Base-by-base conservation (phyloP, 2,329 filamentous ascomycete species). In the Aureobasidium sp. region DNA sequence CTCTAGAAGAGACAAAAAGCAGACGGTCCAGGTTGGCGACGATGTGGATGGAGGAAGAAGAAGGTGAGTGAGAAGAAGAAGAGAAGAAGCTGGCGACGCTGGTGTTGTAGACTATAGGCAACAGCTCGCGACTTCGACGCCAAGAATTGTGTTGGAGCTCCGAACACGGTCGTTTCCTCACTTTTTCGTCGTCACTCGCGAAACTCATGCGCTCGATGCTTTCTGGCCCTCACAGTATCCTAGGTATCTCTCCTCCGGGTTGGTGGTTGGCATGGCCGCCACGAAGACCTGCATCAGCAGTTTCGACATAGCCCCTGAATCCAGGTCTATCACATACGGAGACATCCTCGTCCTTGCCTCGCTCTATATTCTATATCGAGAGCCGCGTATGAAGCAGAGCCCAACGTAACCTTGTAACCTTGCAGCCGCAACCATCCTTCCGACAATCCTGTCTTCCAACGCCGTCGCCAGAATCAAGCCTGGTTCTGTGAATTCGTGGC, bases 21-120 rank as follows among this genome's bases (percentile, higher is more conserved):
- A 58, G 54, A 58, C 38, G 54, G 54, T 38, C 54, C 54, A 58
- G 54, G 54, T 58, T 43, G 54, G 54, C 38, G 54, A 27, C 25
- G 23, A 25, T 43, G 36, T 45, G 54, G 25, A 42, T 27, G 38
- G 3, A 27, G 38, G 25, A 25, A 16, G 27, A 43, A 31, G 25
- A 58, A 58, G 38, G 40, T 43, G 54, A 31, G 25, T 13, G 54
- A 43, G 27, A 31, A 18, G 54, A 33, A 43, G 27, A 5, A 58
- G 27, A 29, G 38, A 58, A 43, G 38, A 29, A 31, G 38, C 25
- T 43, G 54, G 40, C 40, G 51, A 20, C 36, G 36, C 36, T 36
- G 11, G 23, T 27, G 15, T 9, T 55, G 18, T 38, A 7, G 4
- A 3, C 40, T 27, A 55, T 45, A 43, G 51, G 33, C 51, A 23